Percentiles rank a stretch among this genome's conserved stretches.
Conservation (phyloP, 2,329 filamentous ascomycete species). For the Exophiala spinifera region DNA sequence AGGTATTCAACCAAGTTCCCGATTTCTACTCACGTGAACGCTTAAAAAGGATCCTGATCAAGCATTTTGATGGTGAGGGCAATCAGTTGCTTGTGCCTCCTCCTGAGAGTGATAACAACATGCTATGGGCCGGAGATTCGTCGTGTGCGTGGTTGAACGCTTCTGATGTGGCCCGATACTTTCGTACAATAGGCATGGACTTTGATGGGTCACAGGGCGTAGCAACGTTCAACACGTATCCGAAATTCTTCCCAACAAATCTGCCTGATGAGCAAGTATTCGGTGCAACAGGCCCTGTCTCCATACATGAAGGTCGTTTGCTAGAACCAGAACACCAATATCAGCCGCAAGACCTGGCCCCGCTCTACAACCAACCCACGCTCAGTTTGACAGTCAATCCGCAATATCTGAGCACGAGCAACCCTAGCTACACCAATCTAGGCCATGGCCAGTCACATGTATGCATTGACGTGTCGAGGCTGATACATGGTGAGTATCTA, state of each 20-base stretch:
- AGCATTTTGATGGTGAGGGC: neutral
- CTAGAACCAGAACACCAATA: neutral
- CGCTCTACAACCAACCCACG: neutral
- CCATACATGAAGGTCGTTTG: neutral
- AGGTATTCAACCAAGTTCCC: neutral
- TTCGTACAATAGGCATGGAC: slow-evolving; percentile 2
- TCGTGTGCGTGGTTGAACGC: slow-evolving; percentile 3
- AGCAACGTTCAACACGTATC: neutral
- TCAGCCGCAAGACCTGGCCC: neutral
- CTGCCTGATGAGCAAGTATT: neutral
- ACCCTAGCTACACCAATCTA: neutral
- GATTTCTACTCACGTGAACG: slow-evolving; percentile 1
- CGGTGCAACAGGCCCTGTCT: neutral
- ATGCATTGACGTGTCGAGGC: neutral
- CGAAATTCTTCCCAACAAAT: neutral
- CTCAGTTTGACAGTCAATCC: neutral
- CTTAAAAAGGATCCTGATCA: neutral
- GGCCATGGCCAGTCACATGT: neutral
- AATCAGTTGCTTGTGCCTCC: slow-evolving; percentile 1
- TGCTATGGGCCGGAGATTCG: neutral
- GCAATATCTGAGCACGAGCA: slow-evolving; percentile 1
- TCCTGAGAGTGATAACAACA: neutral
- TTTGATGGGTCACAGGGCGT: neutral
- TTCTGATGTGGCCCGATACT: slow-evolving; percentile 1
- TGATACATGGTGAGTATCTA: slow-evolving; percentile 2